These are phyloP conservation scores for Thelonectria blattea DNA, from an alignment of 2,329 filamentous ascomycete species.

Conservation along the genomic window DNA sequence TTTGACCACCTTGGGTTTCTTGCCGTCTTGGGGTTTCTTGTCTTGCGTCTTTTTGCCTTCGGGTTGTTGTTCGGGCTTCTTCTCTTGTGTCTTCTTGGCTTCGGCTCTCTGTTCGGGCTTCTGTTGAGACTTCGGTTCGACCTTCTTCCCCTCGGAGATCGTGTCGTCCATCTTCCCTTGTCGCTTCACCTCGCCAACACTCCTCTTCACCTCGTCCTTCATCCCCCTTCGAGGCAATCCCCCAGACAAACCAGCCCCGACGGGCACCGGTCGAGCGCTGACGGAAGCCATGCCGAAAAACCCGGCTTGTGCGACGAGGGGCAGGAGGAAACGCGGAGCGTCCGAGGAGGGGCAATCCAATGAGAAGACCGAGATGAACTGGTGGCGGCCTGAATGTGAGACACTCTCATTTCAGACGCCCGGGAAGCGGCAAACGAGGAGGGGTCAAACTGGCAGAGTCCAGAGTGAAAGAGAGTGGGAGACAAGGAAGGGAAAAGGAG, in stretches of 20 bases:
- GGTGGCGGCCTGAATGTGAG: not conserved
- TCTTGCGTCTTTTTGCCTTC: too few species aligned
- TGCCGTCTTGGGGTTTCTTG: too few species aligned
- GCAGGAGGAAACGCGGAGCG: not conserved
- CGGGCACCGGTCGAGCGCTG: not conserved
- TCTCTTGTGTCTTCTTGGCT: too few species aligned
- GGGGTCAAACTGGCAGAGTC: too few species aligned
- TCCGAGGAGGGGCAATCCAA: not conserved
- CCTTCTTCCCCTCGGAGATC: not conserved
- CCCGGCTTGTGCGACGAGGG: not conserved
- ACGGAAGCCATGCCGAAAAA: not conserved
- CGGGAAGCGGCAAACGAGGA: not conserved
- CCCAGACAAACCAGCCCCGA: too few species aligned
- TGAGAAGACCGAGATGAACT: not conserved
- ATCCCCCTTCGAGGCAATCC: not conserved
- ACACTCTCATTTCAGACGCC: not conserved
- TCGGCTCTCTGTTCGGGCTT: too few species aligned
- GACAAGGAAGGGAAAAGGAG: not conserved
- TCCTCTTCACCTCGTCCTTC: not conserved
- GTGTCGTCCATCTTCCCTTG: not conserved
- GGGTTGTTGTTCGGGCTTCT: too few species aligned
- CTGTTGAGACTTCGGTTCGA: too few species aligned
- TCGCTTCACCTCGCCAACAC: not conserved
- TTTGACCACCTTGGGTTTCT: too few species aligned
- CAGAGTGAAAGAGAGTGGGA: too few species aligned